Percentiles rank a stretch among this genome's conserved stretches.
Evolutionary conservation across 2,329 filamentous ascomycete genomes (phyloP).

Genomic region (Penicillium sp.): DNA sequence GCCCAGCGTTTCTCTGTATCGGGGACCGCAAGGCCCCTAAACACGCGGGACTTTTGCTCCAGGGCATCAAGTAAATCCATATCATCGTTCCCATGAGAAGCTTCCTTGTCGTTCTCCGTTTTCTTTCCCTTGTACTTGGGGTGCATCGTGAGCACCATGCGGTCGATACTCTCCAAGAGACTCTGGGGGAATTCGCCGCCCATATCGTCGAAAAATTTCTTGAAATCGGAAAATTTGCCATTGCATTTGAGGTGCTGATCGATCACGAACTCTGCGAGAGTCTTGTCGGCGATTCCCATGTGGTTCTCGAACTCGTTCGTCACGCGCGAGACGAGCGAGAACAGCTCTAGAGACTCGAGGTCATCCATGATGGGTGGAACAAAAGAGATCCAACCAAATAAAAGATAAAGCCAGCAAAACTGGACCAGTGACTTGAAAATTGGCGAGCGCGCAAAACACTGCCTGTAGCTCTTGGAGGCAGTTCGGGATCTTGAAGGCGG

Average conservation of each 20-base stretch:
- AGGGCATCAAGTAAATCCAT: conserved; percentile 46
- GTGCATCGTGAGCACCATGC: conserved; percentile 83
- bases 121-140: conserved; percentile 73
- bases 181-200: conserved; percentile 82
- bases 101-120: conserved; percentile 29
- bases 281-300: conserved; percentile 87
- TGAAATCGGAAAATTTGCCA: conserved; percentile 68
- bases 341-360: conserved; percentile 82
- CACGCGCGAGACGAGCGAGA: conserved; percentile 92
- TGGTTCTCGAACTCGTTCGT: conserved; percentile 94
- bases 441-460: conserved; percentile 25
- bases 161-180: conserved; percentile 86
- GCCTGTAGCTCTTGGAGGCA: conserved; percentile 11
- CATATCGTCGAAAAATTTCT: conserved; percentile 68
- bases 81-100: conserved; percentile 43
- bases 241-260: conserved; percentile 75
- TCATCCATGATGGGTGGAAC: conserved; percentile 68
- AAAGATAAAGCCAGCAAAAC: background rate
- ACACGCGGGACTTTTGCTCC: conserved; percentile 79
- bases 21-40: conserved; percentile 82
- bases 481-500: conserved; percentile 22
- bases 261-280: conserved; percentile 93
- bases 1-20: conserved; percentile 65
- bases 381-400: background rate
- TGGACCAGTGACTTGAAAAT: background rate